A percentile compares a stretch with the other conserved stretches of the same genome.
Conservation (phyloP, 2,329 filamentous ascomycete species). For the Trichoderma brevicompactum region DNA sequence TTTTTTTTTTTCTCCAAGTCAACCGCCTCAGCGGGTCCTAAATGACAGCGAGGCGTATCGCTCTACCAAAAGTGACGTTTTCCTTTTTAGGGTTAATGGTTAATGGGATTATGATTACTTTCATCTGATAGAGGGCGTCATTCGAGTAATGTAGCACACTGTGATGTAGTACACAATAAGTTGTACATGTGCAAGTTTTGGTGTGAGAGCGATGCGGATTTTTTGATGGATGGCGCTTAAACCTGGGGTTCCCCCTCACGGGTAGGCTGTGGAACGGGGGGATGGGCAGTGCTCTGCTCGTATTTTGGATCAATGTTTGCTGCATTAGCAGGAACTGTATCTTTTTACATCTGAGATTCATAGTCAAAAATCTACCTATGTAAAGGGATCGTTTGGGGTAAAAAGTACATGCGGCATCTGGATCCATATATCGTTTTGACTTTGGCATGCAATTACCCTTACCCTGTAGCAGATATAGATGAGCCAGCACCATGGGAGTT, state of each 20-base stretch:
- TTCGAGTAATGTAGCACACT: not conserved
- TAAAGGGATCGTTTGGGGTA: no score
- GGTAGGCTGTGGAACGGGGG: constrained; percentile 19
- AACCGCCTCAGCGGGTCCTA: constrained; percentile 5
- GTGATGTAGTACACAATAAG: not conserved
- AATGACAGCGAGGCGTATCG: constrained; percentile 20
- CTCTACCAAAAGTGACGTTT: not conserved
- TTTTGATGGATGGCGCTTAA: not conserved
- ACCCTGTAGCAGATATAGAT: no score
- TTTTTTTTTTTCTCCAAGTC: no score
- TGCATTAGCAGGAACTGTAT: not conserved
- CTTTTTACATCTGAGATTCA: not conserved
- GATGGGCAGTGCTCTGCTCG: not conserved
- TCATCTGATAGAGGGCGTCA: not conserved
- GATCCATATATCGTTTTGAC: no score
- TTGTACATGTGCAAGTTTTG: no score
- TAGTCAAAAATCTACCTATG: no score
- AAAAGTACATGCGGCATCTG: no score
- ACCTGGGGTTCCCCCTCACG: constrained; percentile 17
- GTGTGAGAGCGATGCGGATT: not conserved
- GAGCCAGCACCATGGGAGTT: no score
- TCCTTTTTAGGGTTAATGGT: not conserved
- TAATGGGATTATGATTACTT: no score
- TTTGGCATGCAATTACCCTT: no score
- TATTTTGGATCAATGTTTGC: no score